Conservation (phyloP, 805 yeast species). For the Lipomyces kockii region DNA sequence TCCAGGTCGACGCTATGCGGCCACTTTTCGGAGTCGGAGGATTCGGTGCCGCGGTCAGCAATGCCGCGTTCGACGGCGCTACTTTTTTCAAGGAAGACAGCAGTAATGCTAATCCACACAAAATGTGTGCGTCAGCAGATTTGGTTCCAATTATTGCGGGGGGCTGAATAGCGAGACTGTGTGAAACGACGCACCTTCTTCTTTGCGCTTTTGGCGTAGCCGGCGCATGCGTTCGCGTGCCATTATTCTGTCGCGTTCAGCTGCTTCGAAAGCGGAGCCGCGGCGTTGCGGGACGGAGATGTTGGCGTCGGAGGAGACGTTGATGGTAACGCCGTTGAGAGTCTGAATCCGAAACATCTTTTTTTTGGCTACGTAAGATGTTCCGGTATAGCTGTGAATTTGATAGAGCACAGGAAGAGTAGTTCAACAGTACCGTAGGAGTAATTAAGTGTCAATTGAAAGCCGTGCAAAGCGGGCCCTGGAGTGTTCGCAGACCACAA, state of each 20-base stretch:
- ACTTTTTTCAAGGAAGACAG: constrained; percentile 20
- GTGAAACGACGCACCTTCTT: constrained; percentile 19
- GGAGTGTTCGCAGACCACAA: too few species aligned
- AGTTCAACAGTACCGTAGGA: too few species aligned
- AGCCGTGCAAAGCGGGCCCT: too few species aligned
- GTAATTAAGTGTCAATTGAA: too few species aligned
- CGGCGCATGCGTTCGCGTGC: constrained; percentile 36
- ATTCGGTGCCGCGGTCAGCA: constrained; percentile 3
- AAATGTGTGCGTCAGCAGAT: background rate
- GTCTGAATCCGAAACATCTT: constrained; percentile 32
- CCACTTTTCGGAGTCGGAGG: constrained; percentile 7
- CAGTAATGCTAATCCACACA: constrained; percentile 12
- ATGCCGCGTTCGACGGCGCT: constrained; percentile 23
- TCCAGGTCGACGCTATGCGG: constrained; percentile 28
- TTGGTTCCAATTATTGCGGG: background rate
- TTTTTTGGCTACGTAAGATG: background rate
- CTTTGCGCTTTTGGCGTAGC: constrained; percentile 29
- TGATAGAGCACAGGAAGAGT: too few species aligned
- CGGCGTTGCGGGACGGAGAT: constrained; percentile 30
- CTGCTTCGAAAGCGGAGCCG: constrained; percentile 30
- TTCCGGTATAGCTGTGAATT: background rate
- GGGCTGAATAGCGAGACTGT: too few species aligned
- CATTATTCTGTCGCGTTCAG: constrained; percentile 30
- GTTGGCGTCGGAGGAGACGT: constrained; percentile 26
- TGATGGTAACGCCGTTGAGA: constrained; percentile 25